phyloP scores from a whole-genome alignment of 2,329 filamentous ascomycete genomes.

The Nemania diffusa region DNA sequence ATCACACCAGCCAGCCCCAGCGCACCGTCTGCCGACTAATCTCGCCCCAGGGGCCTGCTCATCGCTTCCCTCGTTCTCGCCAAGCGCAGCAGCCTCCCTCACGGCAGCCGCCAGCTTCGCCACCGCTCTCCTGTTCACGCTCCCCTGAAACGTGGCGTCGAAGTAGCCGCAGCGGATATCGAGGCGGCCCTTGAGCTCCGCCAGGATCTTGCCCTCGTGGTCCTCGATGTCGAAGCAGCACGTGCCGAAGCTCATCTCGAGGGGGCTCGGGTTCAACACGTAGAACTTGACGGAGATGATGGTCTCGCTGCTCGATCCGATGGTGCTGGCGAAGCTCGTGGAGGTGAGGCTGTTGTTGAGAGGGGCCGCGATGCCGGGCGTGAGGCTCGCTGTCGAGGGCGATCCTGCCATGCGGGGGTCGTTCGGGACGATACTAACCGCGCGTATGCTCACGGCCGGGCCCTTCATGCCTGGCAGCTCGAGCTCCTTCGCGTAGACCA shows the following conservation, averaged over 20 bases:
- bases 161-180: slow-evolving; percentile 40
- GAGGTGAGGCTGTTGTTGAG: neutral
- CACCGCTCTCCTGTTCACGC: slow-evolving; percentile 23
- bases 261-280: slow-evolving; percentile 42
- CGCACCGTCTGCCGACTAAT: slow-evolving; percentile 42
- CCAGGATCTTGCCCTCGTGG: slow-evolving; percentile 33
- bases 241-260: slow-evolving; percentile 45
- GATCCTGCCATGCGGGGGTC: neutral
- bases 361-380: neutral
- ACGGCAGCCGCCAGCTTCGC: slow-evolving; percentile 19
- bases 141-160: slow-evolving; percentile 37
- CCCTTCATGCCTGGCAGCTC: slow-evolving; percentile 40
- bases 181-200: slow-evolving; percentile 42
- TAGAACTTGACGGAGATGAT: slow-evolving; percentile 31
- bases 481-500: slow-evolving; percentile 43
- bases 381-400: neutral
- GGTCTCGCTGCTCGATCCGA: neutral
- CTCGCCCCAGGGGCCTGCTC: neutral
- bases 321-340: neutral
- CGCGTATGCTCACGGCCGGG: slow-evolving; percentile 30
- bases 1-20: slow-evolving; percentile 43
- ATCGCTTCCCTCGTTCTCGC: neutral
- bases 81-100: neutral
- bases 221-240: slow-evolving; percentile 44
- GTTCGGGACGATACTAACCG: slow-evolving; percentile 2